Base-by-base conservation (phyloP, 495 filamentous ascomycete genomes). In the Jackrogersella multiformis region DNA sequence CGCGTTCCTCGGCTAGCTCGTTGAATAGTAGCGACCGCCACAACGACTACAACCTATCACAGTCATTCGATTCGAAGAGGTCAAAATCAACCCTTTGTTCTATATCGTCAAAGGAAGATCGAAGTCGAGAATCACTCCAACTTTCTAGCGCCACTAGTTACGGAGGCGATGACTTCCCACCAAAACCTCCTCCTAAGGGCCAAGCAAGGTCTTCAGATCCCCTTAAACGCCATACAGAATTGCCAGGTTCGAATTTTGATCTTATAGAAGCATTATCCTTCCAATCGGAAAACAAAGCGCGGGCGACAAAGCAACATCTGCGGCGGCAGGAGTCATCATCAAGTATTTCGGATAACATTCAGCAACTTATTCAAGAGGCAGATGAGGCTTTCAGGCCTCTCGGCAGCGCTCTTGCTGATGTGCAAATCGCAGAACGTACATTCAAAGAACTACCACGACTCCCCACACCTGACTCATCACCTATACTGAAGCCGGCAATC, bases 1-100 rank as follows among this genome's bases (percentile, higher is more conserved):
- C 80, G 16, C 74, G 78, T 58, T 81, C 82, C 16, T 85, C 80
- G 16, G 73, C 73, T 18, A 80, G 78, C 56, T 85, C 82, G 72
- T 79, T 83, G 68, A 78, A 73, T 74, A 82, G 75, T 45, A 79
- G 64, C 55, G 78, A 84, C 20, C 76, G 73, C 66, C 66, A 71
- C 57, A 36, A 51, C 35, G 69, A 69, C 24, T 61, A 23, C 34
- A 56, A 57, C 32, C 70, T 61, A 26, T 69, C 62, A 35, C 61
- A 61, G 16, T 57, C 56, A 41, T 61, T 61, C 61, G 48, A 48
- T 36, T 70, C 63, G 56, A 68, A 63, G 65, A 63, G 73, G 48
- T 75, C 73, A 6, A 63, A 66, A 35, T 75, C 73, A 20, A 70
- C 73, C 36, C 70, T 63, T 66, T 69, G 71, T 67, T 69, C 67